Evolutionary conservation across 2,329 filamentous ascomycete genomes (phyloP).

Genomic region (Aspergillus vadensis): DNA sequence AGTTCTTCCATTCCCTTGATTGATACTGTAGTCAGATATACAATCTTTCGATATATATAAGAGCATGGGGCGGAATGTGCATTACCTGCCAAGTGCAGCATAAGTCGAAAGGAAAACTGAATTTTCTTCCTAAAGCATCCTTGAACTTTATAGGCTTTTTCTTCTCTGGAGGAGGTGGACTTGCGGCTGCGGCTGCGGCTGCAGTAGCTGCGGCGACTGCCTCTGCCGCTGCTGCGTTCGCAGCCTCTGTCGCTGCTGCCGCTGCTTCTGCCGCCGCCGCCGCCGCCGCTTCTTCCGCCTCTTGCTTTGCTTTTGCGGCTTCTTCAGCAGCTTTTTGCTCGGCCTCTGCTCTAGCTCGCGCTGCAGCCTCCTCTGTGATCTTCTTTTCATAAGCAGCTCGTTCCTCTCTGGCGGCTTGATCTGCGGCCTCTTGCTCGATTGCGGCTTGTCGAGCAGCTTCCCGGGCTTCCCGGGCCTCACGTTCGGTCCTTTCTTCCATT

Average conservation of each 20-base stretch:
- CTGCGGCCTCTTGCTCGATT: constrained; percentile 56
- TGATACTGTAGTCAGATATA: constrained; percentile 11
- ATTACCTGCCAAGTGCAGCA: constrained; percentile 82
- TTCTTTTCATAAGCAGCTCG: constrained; percentile 46
- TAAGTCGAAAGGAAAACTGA: constrained; percentile 84
- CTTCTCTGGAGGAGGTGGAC: constrained; percentile 52
- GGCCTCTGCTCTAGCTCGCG: constrained; percentile 53
- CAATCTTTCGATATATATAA: neutral
- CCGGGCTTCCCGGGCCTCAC: constrained; percentile 40
- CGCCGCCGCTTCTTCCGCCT: constrained; percentile 46
- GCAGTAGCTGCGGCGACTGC: constrained; percentile 38
- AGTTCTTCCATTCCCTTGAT: constrained; percentile 79
- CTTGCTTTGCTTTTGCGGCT: constrained; percentile 50
- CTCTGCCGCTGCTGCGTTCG: constrained; percentile 38
- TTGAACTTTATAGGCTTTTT: constrained; percentile 85
- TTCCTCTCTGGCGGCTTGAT: constrained; percentile 34
- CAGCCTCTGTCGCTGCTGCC: constrained; percentile 41
- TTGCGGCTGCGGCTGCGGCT: constrained; percentile 37
- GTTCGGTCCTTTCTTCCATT: constrained; percentile 46
- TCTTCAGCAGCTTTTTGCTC: constrained; percentile 50
- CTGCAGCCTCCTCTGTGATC: constrained; percentile 46
- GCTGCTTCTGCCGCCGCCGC: constrained; percentile 44
- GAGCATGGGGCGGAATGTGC: constrained; percentile 24
- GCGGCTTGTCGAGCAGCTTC: constrained; percentile 45
- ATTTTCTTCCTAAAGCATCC: constrained; percentile 87